phyloP scores from a whole-genome alignment of 2,329 filamentous ascomycete genomes.

The Microdochium paspali region DNA sequence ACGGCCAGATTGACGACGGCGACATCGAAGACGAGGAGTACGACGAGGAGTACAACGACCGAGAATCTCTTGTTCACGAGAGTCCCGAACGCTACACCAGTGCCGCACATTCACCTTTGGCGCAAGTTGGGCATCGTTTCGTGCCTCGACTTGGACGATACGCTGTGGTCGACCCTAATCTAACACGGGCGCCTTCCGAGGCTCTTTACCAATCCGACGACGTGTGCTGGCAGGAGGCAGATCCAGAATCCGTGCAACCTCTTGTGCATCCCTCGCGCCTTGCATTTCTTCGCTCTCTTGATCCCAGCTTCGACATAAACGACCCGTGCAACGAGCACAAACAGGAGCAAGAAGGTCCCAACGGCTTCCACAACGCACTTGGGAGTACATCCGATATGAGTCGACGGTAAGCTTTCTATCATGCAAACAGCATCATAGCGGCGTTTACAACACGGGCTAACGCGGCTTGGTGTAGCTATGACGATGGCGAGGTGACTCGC shows the following conservation, averaged over 20 bases:
- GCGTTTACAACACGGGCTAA: too few species aligned
- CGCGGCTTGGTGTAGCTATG: constrained; percentile 46
- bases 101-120: background rate
- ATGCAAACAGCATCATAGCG: too few species aligned
- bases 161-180: background rate
- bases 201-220: background rate
- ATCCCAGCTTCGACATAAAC: background rate
- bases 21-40: too few species aligned
- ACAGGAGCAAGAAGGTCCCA: background rate
- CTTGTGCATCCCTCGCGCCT: background rate
- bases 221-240: background rate
- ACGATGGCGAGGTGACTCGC: constrained; percentile 52
- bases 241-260: background rate
- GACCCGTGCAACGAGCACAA: background rate
- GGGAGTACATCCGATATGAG: background rate
- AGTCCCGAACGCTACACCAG: background rate
- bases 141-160: background rate
- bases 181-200: background rate
- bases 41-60: too few species aligned
- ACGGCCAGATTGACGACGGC: too few species aligned
- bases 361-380: background rate
- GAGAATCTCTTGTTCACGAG: background rate
- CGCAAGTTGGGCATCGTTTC: background rate
- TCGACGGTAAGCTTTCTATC: background rate
- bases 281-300: background rate